These are phyloP conservation scores for Solioccasus polychromus DNA, from an alignment of 768 basidiomycete species.

Conservation along the genomic window DNA sequence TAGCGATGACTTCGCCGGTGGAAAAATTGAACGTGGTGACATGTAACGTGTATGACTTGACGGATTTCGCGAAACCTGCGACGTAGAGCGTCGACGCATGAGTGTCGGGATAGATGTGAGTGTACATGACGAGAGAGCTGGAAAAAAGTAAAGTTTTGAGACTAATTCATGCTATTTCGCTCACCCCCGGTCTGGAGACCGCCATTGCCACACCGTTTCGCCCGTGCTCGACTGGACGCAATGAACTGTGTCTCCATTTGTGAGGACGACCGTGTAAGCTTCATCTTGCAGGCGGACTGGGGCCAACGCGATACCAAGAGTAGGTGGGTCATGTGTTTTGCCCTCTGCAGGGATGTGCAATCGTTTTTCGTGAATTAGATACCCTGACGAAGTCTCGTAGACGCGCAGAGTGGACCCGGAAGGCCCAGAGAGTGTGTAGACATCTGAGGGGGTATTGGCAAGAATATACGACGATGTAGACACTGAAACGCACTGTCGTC, in stretches of 20 bases:
- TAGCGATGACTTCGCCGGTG: constrained; percentile 51
- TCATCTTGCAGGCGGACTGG: constrained; percentile 31
- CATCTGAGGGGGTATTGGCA: constrained; percentile 38
- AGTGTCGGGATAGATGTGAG: constrained; percentile 54
- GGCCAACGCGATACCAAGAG: constrained; percentile 53
- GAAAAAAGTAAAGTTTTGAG: constrained; percentile 2
- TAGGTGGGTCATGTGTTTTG: constrained; percentile 47
- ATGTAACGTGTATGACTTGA: constrained; percentile 60
- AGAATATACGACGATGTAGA: not conserved
- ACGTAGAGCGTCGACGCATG: constrained; percentile 54
- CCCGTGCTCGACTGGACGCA: constrained; percentile 52
- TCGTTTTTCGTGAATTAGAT: constrained; percentile 61
- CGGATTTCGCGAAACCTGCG: constrained; percentile 42
- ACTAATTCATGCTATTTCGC: constrained; percentile 17
- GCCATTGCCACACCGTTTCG: constrained; percentile 66
- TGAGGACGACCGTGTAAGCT: constrained; percentile 42
- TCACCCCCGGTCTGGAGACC: constrained; percentile 64
- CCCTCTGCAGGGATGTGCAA: constrained; percentile 48
- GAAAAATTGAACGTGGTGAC: constrained; percentile 56
- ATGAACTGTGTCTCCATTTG: constrained; percentile 58
- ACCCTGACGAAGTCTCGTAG: constrained; percentile 63
- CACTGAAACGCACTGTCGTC: constrained; percentile 47
- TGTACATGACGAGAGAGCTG: constrained; percentile 65
- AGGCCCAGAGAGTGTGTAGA: constrained; percentile 74
- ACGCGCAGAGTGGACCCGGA: constrained; percentile 66